Percentiles rank a stretch among this genome's conserved stretches.
These are phyloP conservation scores for Cladosporium halotolerans DNA, from an alignment of 2,329 filamentous ascomycete genomes.

Conservation along the genomic window DNA sequence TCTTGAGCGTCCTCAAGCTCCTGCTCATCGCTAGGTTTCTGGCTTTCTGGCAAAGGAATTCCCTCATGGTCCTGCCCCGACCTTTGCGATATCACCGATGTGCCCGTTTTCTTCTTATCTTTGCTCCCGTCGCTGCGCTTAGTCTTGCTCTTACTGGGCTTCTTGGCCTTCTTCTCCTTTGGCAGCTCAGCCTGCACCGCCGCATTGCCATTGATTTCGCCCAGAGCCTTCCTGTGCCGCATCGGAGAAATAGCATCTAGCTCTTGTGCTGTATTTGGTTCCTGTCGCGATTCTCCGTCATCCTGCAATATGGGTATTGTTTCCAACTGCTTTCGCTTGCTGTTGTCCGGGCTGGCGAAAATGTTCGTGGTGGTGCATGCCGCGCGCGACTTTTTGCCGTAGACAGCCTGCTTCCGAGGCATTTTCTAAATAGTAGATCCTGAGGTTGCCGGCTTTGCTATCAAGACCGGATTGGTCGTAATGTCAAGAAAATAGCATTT, in stretches of 20 bases:
- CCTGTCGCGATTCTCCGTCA: not conserved
- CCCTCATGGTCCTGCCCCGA: no score
- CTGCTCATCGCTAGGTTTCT: no score
- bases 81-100: no score
- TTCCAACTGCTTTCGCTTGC: slow-evolving; percentile 6
- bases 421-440: slow-evolving; percentile 15
- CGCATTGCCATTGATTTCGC: slow-evolving; percentile 19
- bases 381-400: slow-evolving; percentile 34
- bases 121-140: not conserved
- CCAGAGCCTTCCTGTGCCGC: slow-evolving; percentile 16
- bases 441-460: not conserved
- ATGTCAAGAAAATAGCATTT: not conserved
- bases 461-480: no score
- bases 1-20: no score
- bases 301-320: slow-evolving; percentile 2
- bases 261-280: slow-evolving; percentile 1
- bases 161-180: slow-evolving; percentile 8
- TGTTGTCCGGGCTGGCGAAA: slow-evolving; percentile 23
- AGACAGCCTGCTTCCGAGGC: slow-evolving; percentile 31
- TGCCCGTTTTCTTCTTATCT: not conserved
- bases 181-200: slow-evolving; percentile 15
- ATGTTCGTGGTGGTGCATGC: slow-evolving; percentile 20
- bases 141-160: slow-evolving; percentile 9
- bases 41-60: no score
- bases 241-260: slow-evolving; percentile 3